A percentile compares a stretch with the other conserved stretches of the same genome.
These are phyloP conservation scores for Vigna nakashimae DNA, from an alignment of 306 rosid species.

Conservation along the genomic window DNA sequence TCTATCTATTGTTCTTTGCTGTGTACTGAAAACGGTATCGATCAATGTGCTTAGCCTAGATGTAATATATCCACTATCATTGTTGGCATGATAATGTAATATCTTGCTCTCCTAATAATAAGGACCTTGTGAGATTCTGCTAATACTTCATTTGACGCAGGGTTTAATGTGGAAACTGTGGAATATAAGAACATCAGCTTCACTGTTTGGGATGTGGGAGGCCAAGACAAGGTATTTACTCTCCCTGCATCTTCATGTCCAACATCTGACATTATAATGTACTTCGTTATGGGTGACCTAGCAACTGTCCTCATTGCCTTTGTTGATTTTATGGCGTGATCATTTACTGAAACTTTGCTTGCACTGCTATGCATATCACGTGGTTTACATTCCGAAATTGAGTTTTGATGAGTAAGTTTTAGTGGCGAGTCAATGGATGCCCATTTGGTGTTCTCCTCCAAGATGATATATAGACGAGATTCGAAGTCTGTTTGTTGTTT, in stretches of 20 bases:
- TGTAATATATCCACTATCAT: not conserved
- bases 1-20: not conserved
- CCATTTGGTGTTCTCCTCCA: not conserved
- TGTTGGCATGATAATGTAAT: not conserved
- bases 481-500: slow-evolving; percentile 20
- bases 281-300: not conserved
- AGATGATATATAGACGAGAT: not conserved
- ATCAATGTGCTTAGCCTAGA: not conserved
- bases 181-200: slow-evolving; percentile 97
- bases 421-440: not conserved
- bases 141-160: slow-evolving; percentile 52
- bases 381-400: slow-evolving; percentile 19
- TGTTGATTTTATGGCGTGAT: slow-evolving; percentile 25
- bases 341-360: not conserved
- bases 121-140: not conserved
- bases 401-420: not conserved
- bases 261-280: not conserved
- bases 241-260: not conserved
- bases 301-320: not conserved
- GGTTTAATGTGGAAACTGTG: slow-evolving; percentile 96
- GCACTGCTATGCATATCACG: not conserved
- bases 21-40: not conserved
- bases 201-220: slow-evolving; percentile 99
- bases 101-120: not conserved
- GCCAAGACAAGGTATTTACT: slow-evolving; percentile 82